These are phyloP conservation scores for Coemansia sp. DNA, from an alignment of 192 early-diverging fungal species.

Conservation along the genomic window DNA sequence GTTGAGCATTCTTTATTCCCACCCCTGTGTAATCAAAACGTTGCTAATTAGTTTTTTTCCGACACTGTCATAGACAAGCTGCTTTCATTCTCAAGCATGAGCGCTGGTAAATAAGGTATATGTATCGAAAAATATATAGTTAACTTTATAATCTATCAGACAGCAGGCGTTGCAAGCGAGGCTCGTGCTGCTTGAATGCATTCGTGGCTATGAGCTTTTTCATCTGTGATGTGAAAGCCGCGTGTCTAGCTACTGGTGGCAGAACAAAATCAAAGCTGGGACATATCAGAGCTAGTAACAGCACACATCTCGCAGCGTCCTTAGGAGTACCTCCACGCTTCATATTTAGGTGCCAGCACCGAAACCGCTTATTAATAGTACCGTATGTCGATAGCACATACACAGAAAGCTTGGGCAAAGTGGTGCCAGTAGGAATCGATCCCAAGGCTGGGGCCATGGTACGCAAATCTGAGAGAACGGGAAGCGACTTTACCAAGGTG, in stretches of 20 bases:
- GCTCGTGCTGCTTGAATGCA: neutral
- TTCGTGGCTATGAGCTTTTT: neutral
- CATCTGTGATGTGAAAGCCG: neutral
- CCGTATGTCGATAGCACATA: neutral
- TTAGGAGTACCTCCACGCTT: neutral
- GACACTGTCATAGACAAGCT: too few relatives aligned
- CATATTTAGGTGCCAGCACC: slow-evolving; percentile 1
- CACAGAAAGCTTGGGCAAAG: neutral
- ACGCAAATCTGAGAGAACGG: neutral
- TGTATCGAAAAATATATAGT: neutral
- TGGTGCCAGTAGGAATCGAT: neutral
- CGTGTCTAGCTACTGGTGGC: neutral
- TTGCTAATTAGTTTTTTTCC: too few relatives aligned
- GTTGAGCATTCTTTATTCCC: too few relatives aligned
- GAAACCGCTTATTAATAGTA: neutral
- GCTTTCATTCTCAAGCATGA: neutral
- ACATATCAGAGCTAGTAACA: slow-evolving; percentile 2
- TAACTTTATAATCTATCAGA: neutral
- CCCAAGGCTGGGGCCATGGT: neutral
- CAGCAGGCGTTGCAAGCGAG: neutral
- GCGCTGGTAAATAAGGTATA: too few relatives aligned
- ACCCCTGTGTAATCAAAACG: too few relatives aligned
- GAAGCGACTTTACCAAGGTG: neutral
- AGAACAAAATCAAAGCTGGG: slow-evolving; percentile 1
- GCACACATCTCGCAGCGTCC: neutral